These are phyloP conservation scores for Luvunga scandens DNA, from an alignment of 345 rosid genomes.

Conservation along the genomic window DNA sequence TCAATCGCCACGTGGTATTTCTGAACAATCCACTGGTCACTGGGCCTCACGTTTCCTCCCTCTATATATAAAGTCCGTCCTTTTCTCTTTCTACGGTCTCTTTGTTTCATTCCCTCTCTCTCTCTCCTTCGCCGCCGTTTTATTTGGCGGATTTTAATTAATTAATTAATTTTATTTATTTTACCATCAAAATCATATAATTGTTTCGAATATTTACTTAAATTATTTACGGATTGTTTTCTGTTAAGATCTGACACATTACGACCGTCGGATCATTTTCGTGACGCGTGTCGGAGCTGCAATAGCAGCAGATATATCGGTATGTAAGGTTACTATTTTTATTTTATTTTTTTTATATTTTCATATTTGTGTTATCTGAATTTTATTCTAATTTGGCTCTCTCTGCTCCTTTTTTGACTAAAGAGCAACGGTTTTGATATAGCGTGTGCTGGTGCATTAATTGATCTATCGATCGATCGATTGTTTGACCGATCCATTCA, in stretches of 20 bases:
- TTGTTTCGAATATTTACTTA: background rate
- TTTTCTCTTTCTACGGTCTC: background rate
- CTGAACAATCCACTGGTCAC: background rate
- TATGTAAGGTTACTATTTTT: background rate
- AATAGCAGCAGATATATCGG: conserved; percentile 8
- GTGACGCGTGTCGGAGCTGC: conserved; percentile 21
- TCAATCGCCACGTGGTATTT: conserved; percentile 19
- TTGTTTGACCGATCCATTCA: background rate
- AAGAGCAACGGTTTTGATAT: conserved; percentile 17
- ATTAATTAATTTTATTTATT: background rate
- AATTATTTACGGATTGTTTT: background rate
- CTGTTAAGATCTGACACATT: conserved; percentile 20
- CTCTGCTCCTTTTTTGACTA: conserved; percentile 1
- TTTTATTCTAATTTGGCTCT: conserved; percentile 15
- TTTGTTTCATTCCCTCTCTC: background rate
- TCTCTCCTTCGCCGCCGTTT: conserved; percentile 1
- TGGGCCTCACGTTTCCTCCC: conserved; percentile 21
- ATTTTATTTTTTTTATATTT: background rate
- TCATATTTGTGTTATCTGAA: background rate
- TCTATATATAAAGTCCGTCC: background rate
- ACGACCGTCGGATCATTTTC: conserved; percentile 49
- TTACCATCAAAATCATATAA: background rate
- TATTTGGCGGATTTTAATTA: conserved; percentile 29
- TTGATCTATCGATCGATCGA: conserved; percentile 15
- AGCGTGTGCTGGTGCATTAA: conserved; percentile 24